phyloP scores from a whole-genome alignment of 768 basidiomycete species.

The Amanita phalloides region DNA sequence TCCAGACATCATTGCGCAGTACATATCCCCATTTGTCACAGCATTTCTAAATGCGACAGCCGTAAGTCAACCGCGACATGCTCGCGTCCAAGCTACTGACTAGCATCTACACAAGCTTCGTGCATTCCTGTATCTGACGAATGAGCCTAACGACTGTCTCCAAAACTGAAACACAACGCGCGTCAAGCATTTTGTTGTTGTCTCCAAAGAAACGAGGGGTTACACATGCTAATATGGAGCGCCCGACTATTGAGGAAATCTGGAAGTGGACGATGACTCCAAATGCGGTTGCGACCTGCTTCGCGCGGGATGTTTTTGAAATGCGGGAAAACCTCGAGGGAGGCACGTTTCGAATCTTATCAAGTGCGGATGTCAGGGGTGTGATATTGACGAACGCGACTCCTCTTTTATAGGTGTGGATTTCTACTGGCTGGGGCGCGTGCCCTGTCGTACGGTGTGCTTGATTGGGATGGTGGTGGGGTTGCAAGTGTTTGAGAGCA shows the following conservation, averaged over 20 bases:
- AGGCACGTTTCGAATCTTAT: slow-evolving; percentile 13
- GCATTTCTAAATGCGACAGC: not conserved
- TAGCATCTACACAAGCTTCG: not conserved
- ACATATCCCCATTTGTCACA: not conserved
- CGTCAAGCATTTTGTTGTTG: slow-evolving; percentile 7
- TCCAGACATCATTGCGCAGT: not conserved
- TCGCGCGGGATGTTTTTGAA: slow-evolving; percentile 36
- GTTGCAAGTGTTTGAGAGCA: slow-evolving; percentile 45
- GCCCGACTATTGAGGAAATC: slow-evolving; percentile 16
- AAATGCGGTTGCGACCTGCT: slow-evolving; percentile 46
- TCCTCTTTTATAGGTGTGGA: slow-evolving; percentile 30
- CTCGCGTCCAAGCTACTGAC: not conserved
- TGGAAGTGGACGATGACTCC: slow-evolving; percentile 48
- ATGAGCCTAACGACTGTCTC: slow-evolving; percentile 9
- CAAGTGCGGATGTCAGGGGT: not conserved
- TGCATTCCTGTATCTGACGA: not conserved
- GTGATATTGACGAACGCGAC: slow-evolving; percentile 1
- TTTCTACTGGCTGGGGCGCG: slow-evolving; percentile 61
- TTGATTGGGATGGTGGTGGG: slow-evolving; percentile 60
- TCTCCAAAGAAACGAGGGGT: slow-evolving; percentile 6
- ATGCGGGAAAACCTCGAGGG: slow-evolving; percentile 27
- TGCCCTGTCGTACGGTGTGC: slow-evolving; percentile 57
- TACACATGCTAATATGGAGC: not conserved
- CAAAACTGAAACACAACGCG: not conserved
- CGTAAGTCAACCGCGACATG: not conserved